Conservation (phyloP, 148 eudicot species). For the Rhododendron griersonianum region DNA sequence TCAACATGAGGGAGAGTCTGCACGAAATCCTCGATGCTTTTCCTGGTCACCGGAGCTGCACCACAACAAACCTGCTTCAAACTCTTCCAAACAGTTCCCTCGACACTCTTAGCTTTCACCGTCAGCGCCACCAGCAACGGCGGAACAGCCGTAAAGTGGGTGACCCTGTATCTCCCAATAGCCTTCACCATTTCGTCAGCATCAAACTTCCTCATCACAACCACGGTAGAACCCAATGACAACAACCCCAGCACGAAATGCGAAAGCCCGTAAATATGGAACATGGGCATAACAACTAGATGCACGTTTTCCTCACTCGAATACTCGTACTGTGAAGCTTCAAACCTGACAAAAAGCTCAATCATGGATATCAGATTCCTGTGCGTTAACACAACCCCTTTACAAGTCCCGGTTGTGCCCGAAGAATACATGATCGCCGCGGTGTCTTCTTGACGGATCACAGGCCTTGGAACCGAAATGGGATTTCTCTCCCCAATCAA, state of each 20-base stretch:
- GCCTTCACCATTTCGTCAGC: constrained; percentile 49
- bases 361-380: constrained; percentile 66
- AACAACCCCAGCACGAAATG: constrained; percentile 68
- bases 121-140: constrained; percentile 61
- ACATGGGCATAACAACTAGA: constrained; percentile 82
- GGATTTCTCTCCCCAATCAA: constrained; percentile 35
- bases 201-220: constrained; percentile 66
- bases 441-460: constrained; percentile 58
- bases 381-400: constrained; percentile 76
- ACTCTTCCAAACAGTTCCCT: constrained; percentile 35
- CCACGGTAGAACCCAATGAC: constrained; percentile 53
- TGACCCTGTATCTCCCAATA: constrained; percentile 50
- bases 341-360: constrained; percentile 73
- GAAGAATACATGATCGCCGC: constrained; percentile 85
- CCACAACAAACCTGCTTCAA: constrained; percentile 93
- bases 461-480: constrained; percentile 20
- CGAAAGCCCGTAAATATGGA: constrained; percentile 80
- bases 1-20: constrained; percentile 62
- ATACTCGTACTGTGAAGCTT: constrained; percentile 60
- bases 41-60: constrained; percentile 60
- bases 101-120: constrained; percentile 30
- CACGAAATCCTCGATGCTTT: constrained; percentile 55
- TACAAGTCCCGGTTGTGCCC: constrained; percentile 75
- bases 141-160: constrained; percentile 79
- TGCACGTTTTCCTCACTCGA: constrained; percentile 40